Evolutionary conservation across 768 basidiomycete species (phyloP).

Genomic region (Russula griseocarnosa): DNA sequence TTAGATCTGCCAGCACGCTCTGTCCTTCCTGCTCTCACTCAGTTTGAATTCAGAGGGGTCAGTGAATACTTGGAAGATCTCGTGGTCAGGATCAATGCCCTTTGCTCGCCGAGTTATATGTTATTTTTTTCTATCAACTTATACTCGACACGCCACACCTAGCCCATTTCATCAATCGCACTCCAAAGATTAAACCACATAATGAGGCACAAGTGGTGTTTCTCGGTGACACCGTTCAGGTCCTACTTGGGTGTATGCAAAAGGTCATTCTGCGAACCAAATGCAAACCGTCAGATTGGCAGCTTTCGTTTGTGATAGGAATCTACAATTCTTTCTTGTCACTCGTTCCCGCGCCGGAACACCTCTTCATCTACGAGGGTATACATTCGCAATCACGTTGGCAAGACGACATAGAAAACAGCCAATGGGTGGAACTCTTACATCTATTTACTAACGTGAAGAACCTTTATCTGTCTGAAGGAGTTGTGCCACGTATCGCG

Average conservation of each 20-base stretch:
- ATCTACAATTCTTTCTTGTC: background rate
- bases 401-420: background rate
- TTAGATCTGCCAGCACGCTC: background rate
- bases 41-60: background rate
- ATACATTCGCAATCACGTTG: background rate
- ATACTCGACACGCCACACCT: background rate
- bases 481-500: background rate
- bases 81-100: background rate
- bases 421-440: background rate
- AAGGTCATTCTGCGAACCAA: background rate
- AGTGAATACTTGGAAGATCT: background rate
- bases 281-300: background rate
- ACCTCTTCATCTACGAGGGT: background rate
- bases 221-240: no score
- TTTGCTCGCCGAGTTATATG: background rate
- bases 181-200: background rate
- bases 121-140: background rate
- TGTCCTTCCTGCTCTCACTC: background rate
- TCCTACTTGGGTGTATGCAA: no score
- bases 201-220: background rate
- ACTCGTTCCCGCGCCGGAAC: background rate
- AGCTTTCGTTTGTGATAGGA: background rate
- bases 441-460: background rate
- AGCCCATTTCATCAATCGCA: background rate
- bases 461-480: background rate